These are phyloP conservation scores for Vaccinium vitisidaea DNA, from an alignment of 148 eudicot genomes.

Conservation along the genomic window DNA sequence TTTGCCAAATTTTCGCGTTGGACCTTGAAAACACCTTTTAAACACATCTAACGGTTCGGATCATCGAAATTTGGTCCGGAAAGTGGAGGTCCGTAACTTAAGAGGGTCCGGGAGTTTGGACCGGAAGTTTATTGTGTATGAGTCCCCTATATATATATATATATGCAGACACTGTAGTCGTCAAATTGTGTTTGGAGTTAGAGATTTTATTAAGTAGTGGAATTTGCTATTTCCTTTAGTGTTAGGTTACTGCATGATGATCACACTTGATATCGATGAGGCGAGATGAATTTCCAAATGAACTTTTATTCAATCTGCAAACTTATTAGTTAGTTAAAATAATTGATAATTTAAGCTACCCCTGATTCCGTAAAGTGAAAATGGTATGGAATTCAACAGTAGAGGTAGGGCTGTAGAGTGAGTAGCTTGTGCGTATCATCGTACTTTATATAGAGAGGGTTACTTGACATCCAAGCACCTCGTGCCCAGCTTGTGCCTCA, in stretches of 20 bases:
- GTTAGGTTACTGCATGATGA: not conserved
- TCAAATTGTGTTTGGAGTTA: not conserved
- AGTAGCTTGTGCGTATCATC: not conserved
- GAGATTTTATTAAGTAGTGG: not conserved
- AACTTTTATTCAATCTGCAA: too few relatives aligned
- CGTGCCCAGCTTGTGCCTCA: not conserved
- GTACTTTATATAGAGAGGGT: not conserved
- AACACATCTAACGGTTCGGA: too few relatives aligned
- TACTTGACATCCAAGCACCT: not conserved
- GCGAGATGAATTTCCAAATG: not conserved
- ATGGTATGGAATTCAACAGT: not conserved
- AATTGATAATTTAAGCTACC: not conserved
- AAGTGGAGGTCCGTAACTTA: too few relatives aligned
- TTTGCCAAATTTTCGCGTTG: too few relatives aligned
- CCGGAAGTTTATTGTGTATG: too few relatives aligned
- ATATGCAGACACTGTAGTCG: not conserved
- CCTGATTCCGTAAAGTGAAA: not conserved
- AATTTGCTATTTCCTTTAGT: not conserved
- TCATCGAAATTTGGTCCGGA: too few relatives aligned
- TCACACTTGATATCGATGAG: not conserved
- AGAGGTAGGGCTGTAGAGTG: not conserved
- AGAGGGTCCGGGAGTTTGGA: too few relatives aligned
- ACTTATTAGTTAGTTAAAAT: not conserved
- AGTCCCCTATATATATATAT: too few relatives aligned
- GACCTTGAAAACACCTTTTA: too few relatives aligned